These are phyloP conservation scores for Abortiporus biennis DNA, from an alignment of 1,284 basidiomycete species.

Conservation along the genomic window DNA sequence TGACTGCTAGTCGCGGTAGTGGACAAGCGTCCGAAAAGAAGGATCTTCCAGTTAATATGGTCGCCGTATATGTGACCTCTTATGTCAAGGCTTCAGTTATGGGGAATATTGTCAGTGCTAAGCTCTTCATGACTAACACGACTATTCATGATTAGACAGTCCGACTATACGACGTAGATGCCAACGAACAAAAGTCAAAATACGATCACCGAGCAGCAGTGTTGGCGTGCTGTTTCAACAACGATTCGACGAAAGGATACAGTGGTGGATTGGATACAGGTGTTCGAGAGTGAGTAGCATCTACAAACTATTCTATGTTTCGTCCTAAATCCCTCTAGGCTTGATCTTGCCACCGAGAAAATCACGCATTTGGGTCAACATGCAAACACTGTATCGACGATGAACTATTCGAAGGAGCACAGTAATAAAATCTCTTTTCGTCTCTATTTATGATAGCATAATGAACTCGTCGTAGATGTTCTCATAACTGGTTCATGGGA, in stretches of 20 bases:
- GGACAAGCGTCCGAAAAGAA: no score
- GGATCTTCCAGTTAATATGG: no score
- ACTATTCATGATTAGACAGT: no score
- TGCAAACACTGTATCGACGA: slow-evolving; percentile 55
- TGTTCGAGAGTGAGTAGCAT: slow-evolving; percentile 55
- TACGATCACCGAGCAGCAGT: slow-evolving; percentile 77
- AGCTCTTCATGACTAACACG: no score
- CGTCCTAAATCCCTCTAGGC: slow-evolving; percentile 29
- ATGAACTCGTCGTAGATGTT: slow-evolving; percentile 37
- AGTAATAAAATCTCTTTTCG: slow-evolving; percentile 31
- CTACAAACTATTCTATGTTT: slow-evolving; percentile 2
- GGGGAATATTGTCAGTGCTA: no score
- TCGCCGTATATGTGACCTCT: no score
- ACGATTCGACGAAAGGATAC: slow-evolving; percentile 59
- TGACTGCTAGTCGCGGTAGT: no score
- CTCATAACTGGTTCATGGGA: slow-evolving; percentile 92
- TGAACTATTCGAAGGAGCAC: slow-evolving; percentile 48
- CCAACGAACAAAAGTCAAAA: slow-evolving; percentile 64
- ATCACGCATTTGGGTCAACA: slow-evolving; percentile 63
- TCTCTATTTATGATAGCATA: slow-evolving; percentile 2
- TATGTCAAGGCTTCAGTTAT: no score
- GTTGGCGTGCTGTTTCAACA: slow-evolving; percentile 56
- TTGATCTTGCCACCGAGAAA: slow-evolving; percentile 60
- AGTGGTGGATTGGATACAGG: slow-evolving; percentile 74
- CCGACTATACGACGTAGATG: slow-evolving; percentile 60